Evolutionary conservation across 2,329 filamentous ascomycete species (phyloP).

Genomic region (Cadophora malorum): DNA sequence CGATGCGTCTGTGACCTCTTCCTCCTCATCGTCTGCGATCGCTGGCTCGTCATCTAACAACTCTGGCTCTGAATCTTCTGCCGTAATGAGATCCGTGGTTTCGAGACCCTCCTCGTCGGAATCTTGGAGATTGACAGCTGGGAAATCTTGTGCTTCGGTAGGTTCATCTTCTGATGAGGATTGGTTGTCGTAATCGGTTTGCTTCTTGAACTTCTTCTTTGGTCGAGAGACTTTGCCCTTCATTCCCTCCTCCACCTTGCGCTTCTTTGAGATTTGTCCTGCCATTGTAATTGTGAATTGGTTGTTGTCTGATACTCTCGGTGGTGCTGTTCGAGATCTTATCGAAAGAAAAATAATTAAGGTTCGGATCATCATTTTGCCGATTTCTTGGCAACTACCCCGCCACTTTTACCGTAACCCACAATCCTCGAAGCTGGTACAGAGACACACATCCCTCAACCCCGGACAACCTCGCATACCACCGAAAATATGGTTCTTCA

Average conservation of each 20-base stretch:
- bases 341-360: slow-evolving; percentile 31
- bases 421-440: slow-evolving; percentile 22
- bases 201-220: slow-evolving; percentile 67
- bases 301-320: slow-evolving; percentile 10
- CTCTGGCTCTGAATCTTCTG: slow-evolving; percentile 36
- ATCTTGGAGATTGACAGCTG: slow-evolving; percentile 56
- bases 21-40: slow-evolving; percentile 34
- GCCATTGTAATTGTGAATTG: slow-evolving; percentile 43
- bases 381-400: slow-evolving; percentile 26
- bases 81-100: slow-evolving; percentile 38
- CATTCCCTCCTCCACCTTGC: slow-evolving; percentile 65
- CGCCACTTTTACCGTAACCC: slow-evolving; percentile 24
- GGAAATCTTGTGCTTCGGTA: slow-evolving; percentile 50
- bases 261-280: slow-evolving; percentile 53
- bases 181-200: slow-evolving; percentile 66
- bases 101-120: slow-evolving; percentile 45
- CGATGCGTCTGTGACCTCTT: slow-evolving; percentile 48
- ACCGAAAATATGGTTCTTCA: slow-evolving; percentile 84
- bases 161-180: slow-evolving; percentile 61
- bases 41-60: slow-evolving; percentile 40
- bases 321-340: slow-evolving; percentile 13
- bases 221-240: slow-evolving; percentile 54
- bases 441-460: neutral
- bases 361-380: slow-evolving; percentile 23
- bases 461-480: slow-evolving; percentile 22